Base-by-base conservation (phyloP, 202 grass and related monocot species). In the Alloteropsis angusta region DNA sequence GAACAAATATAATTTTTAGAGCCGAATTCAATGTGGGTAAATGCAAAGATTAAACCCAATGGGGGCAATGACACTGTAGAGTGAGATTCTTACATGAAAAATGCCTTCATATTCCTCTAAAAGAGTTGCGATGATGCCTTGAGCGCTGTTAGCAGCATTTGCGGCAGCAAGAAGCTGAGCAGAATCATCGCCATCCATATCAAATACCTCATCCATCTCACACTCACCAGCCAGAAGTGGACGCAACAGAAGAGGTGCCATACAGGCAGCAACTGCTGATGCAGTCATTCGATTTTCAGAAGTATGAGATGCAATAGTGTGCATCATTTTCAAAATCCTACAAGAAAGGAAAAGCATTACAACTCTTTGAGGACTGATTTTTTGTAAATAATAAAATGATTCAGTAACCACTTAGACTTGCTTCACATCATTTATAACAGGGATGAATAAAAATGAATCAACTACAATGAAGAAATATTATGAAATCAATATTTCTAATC, bases 281-380 rank as follows among this genome's bases (percentile, higher is more conserved):
- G 90, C 75, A 3, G 90, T 96, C 96, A 99, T 99, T 76, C 96
- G 71, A 79, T 99, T 99, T 77, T 95, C 88, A 71, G 81, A 15
- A 44, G 88, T 96, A 68, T 96, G 92, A 72, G 92, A 93, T 42
- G 96, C 86, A 67, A 99, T 23, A 42, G 39, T 84, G 63, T 93
- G 90, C 96, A 99, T 99, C 96, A 99, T 99, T 88, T 89, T 99
- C 77, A 96, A 83, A 86, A 99, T 85, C 77, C 96, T 99, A 83
- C 47, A 79, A 44, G 69, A 13, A 57, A 81, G 52, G 16, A 60
- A 64, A 49, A 34, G 17, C 13, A 65, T 52, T 65, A 56, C 28
- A 23, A 43, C 41, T 41, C 17, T 34, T 77, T 78, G 4, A 93
- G 50, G 60, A 74, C 67, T 42, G n/a, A 32, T 30, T 52, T 80